phyloP scores from a whole-genome alignment of 306 rosid species.

The Gleditsia sinensis region DNA sequence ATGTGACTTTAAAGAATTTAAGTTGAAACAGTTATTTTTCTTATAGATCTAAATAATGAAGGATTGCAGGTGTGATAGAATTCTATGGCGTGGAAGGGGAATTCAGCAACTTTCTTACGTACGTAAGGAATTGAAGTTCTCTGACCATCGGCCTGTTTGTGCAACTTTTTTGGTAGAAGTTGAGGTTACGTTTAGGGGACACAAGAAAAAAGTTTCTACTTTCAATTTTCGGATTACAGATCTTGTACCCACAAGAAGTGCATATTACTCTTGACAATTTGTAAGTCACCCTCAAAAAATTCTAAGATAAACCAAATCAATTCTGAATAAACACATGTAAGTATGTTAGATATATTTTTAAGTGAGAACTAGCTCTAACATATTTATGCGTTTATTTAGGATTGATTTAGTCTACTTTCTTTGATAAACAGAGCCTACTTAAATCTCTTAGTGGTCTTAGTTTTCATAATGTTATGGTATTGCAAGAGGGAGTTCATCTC shows the following conservation, averaged over 20 bases:
- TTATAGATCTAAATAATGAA: conserved; percentile 25
- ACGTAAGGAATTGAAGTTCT: conserved; percentile 73
- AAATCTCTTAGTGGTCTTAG: too few relatives aligned
- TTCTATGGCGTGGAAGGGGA: conserved; percentile 89
- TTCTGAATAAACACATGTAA: too few relatives aligned
- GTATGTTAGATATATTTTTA: too few relatives aligned
- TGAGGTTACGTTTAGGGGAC: conserved; percentile 45
- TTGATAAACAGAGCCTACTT: too few relatives aligned
- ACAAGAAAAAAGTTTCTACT: conserved; percentile 47
- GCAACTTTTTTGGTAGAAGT: conserved; percentile 70
- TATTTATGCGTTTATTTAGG: too few relatives aligned
- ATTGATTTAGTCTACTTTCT: too few relatives aligned
- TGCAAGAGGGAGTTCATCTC: conserved; percentile 14
- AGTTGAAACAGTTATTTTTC: background rate
- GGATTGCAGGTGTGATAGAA: conserved; percentile 88
- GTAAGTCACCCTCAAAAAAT: background rate
- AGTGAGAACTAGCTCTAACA: too few relatives aligned
- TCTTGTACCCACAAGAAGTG: conserved; percentile 47
- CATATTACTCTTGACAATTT: conserved; percentile 42
- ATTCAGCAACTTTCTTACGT: conserved; percentile 65
- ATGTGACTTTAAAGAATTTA: conserved; percentile 31
- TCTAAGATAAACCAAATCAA: background rate
- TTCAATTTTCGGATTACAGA: conserved; percentile 55
- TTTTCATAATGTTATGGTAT: too few relatives aligned
- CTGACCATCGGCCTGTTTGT: conserved; percentile 94